phyloP scores from a whole-genome alignment of 495 filamentous ascomycete species.

The Penicillium flavigenum region DNA sequence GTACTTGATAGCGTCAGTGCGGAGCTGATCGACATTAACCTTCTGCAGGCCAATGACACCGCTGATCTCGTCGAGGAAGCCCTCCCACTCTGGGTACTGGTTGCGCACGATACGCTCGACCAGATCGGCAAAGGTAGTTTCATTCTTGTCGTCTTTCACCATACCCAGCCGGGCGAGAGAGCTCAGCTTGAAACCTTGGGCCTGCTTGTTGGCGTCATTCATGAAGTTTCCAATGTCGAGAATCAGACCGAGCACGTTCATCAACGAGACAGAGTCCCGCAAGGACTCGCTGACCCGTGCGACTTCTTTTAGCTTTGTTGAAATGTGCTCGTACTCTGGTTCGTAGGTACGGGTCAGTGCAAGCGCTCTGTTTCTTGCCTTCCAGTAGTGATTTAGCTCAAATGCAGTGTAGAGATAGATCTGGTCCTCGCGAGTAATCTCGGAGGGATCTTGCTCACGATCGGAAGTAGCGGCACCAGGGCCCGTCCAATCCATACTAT shows the following conservation, averaged over 20 bases:
- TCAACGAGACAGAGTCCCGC: slow-evolving; percentile 83
- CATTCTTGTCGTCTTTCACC: slow-evolving; percentile 99
- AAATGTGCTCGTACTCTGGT: slow-evolving; percentile 86
- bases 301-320: slow-evolving; percentile 74
- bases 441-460: slow-evolving; percentile 81
- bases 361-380: slow-evolving; percentile 90
- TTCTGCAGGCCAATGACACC: slow-evolving; percentile 84
- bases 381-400: slow-evolving; percentile 98
- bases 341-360: slow-evolving; percentile 82
- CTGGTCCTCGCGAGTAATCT: slow-evolving; percentile 92
- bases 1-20: slow-evolving; percentile 86
- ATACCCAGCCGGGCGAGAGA: slow-evolving; percentile 92
- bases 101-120: slow-evolving; percentile 96
- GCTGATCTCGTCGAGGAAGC: slow-evolving; percentile 79
- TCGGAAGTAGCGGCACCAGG: slow-evolving; percentile 75
- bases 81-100: slow-evolving; percentile 95
- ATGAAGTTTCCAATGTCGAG: slow-evolving; percentile 99
- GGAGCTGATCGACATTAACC: slow-evolving; percentile 90
- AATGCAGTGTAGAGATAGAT: slow-evolving; percentile 91
- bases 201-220: slow-evolving; percentile 99
- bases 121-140: slow-evolving; percentile 91
- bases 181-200: slow-evolving; percentile 94
- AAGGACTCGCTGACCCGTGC: slow-evolving; percentile 85
- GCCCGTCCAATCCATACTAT: slow-evolving; percentile 94
- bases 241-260: slow-evolving; percentile 94